A percentile compares a stretch with the other conserved stretches of the same genome.
These are phyloP conservation scores for Sarocladium kiliense DNA, from an alignment of 2,329 filamentous ascomycete genomes.

Conservation along the genomic window DNA sequence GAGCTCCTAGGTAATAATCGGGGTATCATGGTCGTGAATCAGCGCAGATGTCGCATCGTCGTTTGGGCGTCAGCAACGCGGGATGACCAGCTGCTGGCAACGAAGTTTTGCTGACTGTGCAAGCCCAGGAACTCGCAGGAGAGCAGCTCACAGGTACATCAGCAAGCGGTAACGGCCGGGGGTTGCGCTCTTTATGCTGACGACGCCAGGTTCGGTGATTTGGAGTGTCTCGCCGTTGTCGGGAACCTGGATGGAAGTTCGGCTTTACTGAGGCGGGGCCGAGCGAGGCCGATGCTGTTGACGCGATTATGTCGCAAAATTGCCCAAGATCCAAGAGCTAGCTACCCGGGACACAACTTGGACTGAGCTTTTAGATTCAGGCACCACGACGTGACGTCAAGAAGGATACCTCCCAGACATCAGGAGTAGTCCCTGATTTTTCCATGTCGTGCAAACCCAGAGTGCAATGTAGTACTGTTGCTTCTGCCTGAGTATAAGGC, in stretches of 20 bases:
- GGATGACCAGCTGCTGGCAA: not conserved
- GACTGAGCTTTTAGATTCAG: not conserved
- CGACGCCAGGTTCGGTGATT: not conserved
- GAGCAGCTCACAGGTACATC: no score
- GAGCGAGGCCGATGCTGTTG: not conserved
- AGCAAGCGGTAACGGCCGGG: no score
- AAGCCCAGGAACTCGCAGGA: no score
- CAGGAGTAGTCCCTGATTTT: no score
- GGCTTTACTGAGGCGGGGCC: not conserved
- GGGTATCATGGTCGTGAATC: conserved; percentile 27
- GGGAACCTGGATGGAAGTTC: conserved; percentile 3
- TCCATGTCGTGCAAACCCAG: no score
- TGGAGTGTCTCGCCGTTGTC: not conserved
- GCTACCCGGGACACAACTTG: not conserved
- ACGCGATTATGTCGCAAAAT: conserved; percentile 7
- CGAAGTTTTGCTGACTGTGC: no score
- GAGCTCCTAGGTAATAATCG: conserved; percentile 28
- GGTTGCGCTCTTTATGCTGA: no score
- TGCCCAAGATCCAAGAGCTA: not conserved
- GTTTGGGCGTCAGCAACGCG: not conserved
- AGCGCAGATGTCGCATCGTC: not conserved
- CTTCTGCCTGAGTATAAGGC: no score
- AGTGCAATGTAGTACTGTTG: no score
- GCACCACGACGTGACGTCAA: no score
- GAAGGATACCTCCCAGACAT: no score